These are phyloP conservation scores for Apiotrichum laibachii DNA, from an alignment of 1,284 basidiomycete species.

Conservation along the genomic window DNA sequence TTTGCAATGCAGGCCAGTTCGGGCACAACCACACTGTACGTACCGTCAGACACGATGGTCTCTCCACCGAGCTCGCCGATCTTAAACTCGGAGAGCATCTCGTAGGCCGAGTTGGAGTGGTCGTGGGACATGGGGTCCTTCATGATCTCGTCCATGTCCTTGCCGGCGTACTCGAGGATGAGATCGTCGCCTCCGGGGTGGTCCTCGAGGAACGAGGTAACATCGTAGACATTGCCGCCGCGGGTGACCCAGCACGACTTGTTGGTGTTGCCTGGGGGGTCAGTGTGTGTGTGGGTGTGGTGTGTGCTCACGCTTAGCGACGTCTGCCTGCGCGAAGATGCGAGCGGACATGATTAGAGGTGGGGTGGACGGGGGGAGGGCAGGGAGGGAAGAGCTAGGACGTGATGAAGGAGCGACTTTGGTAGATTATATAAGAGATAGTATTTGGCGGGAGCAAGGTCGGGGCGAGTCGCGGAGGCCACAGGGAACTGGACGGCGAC, in stretches of 20 bases:
- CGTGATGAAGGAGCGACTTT: no score
- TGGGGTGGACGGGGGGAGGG: background rate
- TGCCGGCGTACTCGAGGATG: constrained; percentile 67
- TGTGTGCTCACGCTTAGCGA: constrained; percentile 40
- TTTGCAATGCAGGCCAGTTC: no score
- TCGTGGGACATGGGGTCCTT: constrained; percentile 77
- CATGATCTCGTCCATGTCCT: constrained; percentile 81
- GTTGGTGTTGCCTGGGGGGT: constrained; percentile 39
- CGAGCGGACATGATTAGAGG: constrained; percentile 9
- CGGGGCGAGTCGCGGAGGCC: background rate
- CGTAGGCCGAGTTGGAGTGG: constrained; percentile 90
- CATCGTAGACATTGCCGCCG: constrained; percentile 54
- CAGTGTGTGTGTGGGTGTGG: background rate
- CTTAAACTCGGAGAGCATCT: constrained; percentile 82
- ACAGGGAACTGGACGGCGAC: background rate
- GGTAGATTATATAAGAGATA: no score
- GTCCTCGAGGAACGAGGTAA: constrained; percentile 54
- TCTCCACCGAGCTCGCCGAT: constrained; percentile 77
- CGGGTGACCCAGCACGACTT: constrained; percentile 48
- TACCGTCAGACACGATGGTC: constrained; percentile 72
- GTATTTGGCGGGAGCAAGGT: no score
- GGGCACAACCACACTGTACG: constrained; percentile 33
- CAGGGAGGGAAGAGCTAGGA: background rate
- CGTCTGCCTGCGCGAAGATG: constrained; percentile 44
- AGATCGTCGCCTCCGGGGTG: constrained; percentile 57